Percentiles rank a stretch among this genome's conserved stretches.
These are phyloP conservation scores for Berberis thunbergii DNA, from an alignment of 164 flowering plant species.

Conservation along the genomic window DNA sequence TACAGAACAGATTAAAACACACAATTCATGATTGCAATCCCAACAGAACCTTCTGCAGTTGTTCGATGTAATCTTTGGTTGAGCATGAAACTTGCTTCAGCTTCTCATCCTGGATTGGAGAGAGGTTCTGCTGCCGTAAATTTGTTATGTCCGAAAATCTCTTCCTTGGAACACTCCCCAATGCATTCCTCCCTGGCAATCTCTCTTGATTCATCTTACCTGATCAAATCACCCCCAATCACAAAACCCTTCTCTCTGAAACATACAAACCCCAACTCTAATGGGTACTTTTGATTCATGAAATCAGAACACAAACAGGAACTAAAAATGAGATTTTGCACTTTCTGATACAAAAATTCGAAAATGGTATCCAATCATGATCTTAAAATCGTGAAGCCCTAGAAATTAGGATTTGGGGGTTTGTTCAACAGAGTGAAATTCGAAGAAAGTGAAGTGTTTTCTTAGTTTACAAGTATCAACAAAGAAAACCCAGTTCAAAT, in stretches of 20 bases:
- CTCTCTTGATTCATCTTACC: constrained; percentile 29
- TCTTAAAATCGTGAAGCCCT: too few species aligned
- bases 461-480: too few species aligned
- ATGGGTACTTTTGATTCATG: too few species aligned
- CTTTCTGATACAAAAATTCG: too few species aligned
- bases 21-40: background rate
- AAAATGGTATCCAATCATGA: too few species aligned
- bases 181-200: constrained; percentile 31
- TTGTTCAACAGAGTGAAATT: too few species aligned
- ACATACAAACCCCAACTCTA: constrained; percentile 1
- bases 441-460: too few species aligned
- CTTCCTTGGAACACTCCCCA: constrained; percentile 37
- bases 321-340: too few species aligned
- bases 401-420: too few species aligned
- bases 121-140: constrained; percentile 17
- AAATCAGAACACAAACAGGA: too few species aligned
- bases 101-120: constrained; percentile 17
- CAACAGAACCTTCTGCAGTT: constrained; percentile 41
- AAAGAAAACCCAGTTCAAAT: too few species aligned
- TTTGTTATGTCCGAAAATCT: constrained; percentile 66
- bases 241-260: background rate
- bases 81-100: constrained; percentile 8
- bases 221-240: background rate
- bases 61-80: constrained; percentile 24
- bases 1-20: background rate